Evolutionary conservation across 2,329 filamentous ascomycete species (phyloP).

Genomic region (Penicillium psychrosexuale): DNA sequence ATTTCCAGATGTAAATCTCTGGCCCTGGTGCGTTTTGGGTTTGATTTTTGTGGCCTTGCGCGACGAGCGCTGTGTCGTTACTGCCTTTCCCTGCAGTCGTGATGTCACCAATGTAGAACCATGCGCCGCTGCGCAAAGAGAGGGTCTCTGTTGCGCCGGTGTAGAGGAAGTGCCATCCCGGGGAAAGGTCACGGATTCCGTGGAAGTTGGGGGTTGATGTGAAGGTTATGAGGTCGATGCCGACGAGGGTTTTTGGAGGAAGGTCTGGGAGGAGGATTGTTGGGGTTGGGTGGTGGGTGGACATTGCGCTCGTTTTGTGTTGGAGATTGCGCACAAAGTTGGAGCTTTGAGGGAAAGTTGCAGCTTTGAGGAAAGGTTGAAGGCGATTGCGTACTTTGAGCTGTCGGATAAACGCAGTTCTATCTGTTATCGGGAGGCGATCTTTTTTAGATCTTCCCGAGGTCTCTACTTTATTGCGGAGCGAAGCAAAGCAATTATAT

Average conservation of each 20-base stretch:
- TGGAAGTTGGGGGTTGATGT: conserved; percentile 60
- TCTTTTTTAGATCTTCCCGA: neutral
- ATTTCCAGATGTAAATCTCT: conserved; percentile 55
- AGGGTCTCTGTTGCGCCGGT: conserved; percentile 56
- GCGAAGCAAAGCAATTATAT: no score
- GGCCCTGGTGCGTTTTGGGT: conserved; percentile 18
- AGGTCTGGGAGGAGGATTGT: conserved; percentile 46
- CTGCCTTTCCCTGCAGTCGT: conserved; percentile 17
- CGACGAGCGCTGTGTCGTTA: conserved; percentile 16
- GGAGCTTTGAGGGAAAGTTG: neutral
- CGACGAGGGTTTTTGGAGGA: conserved; percentile 50
- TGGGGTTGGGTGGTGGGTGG: conserved; percentile 33
- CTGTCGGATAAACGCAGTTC: neutral
- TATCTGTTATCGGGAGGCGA: conserved; percentile 6
- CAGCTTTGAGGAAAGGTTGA: neutral
- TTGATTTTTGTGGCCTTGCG: conserved; percentile 9
- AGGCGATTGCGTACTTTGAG: neutral
- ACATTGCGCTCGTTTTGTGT: conserved; percentile 8
- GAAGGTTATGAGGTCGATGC: conserved; percentile 57
- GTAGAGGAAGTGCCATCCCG: conserved; percentile 61
- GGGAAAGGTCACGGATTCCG: conserved; percentile 58
- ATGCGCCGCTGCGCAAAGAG: conserved; percentile 60
- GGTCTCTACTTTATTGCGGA: neutral
- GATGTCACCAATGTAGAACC: conserved; percentile 54
- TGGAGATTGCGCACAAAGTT: neutral